Base-by-base conservation (phyloP, 306 rosid species). In the Vigna radiata region DNA sequence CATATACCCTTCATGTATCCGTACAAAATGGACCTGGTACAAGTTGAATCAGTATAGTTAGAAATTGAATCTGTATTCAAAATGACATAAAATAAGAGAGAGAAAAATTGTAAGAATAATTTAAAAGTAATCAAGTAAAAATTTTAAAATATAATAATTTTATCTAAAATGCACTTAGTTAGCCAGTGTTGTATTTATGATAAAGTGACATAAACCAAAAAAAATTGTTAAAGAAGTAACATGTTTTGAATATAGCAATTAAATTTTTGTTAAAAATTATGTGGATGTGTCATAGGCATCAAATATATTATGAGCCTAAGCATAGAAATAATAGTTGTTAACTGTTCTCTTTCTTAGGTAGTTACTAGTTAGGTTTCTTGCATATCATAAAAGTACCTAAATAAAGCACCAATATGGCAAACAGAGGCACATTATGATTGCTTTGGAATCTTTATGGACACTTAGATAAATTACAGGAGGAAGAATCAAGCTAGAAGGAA, bases 401-500 rank as follows among this genome's bases (percentile, higher is more conserved):
- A 79, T 49, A 73, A 80, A 80, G 69, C 36, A 63, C 16, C 76
- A 66, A 68, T 60, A 60, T 73, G 70, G 50, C 46, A 84, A 19
- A 9, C 60, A 70, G 70, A 75, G 76, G 29, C 72, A 63, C 78
- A 65, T 71, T 77, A 33, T 65, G 50, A 65, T 48, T 56, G 56
- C 65, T 81, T 85, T 73, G 84, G 88, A 82, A 78, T 74, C 63
- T 78, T 68, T 71, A 41, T 41, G 79, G 72, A 36, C 19, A 54
- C 63, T 39, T 54, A 16, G 62, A 43, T 41, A 39, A 71, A 31
- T 68, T 43, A 13, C 43, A 76, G 44, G 12, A 21, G 41, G 55
- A 69, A 64, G 81, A 85, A 85, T 81, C 59, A 79, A 79, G 79
- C 79, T 84, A 76, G 61, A 77, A 52, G 73, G 88, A 85, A 85